Conservation (phyloP, 768 basidiomycete genomes). For the Panus rudis region DNA sequence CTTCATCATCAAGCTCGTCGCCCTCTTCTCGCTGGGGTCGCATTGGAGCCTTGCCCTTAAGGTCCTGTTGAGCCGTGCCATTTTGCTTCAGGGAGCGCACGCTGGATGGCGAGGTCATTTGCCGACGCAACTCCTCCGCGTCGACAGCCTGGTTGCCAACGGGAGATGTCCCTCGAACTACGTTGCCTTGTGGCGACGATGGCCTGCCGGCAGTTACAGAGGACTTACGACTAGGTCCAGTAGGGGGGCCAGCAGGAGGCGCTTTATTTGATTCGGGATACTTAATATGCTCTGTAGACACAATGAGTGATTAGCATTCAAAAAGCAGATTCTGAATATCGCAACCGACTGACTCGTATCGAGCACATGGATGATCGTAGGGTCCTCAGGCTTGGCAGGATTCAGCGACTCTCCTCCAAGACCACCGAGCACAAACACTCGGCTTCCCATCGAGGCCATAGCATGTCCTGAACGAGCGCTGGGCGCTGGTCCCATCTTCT, state of each 20-base stretch:
- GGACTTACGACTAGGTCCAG: conserved; percentile 40
- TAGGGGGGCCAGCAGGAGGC: conserved; percentile 23
- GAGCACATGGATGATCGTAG: conserved; percentile 77
- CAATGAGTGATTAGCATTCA: neutral
- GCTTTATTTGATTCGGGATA: conserved; percentile 66
- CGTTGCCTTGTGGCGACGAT: conserved; percentile 18
- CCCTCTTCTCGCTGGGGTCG: conserved; percentile 42
- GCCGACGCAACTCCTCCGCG: conserved; percentile 53
- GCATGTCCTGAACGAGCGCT: conserved; percentile 92
- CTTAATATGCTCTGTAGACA: conserved; percentile 74
- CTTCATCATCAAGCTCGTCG: conserved; percentile 47
- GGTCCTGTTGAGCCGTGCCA: conserved; percentile 30
- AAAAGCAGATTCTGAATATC: neutral
- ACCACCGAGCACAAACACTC: conserved; percentile 91
- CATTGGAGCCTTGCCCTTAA: conserved; percentile 45
- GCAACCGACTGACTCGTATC: conserved; percentile 83
- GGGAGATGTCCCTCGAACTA: conserved; percentile 60
- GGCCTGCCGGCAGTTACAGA: conserved; percentile 33
- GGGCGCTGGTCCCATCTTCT: conserved; percentile 98
- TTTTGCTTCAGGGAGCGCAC: conserved; percentile 39
- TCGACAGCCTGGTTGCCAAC: conserved; percentile 36
- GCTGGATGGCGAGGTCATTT: conserved; percentile 52
- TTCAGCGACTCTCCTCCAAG: conserved; percentile 90
- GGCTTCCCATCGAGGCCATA: conserved; percentile 89
- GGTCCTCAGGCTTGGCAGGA: conserved; percentile 69